phyloP scores from a whole-genome alignment of 805 yeast genomes.

The Nakazawaea pomicola region DNA sequence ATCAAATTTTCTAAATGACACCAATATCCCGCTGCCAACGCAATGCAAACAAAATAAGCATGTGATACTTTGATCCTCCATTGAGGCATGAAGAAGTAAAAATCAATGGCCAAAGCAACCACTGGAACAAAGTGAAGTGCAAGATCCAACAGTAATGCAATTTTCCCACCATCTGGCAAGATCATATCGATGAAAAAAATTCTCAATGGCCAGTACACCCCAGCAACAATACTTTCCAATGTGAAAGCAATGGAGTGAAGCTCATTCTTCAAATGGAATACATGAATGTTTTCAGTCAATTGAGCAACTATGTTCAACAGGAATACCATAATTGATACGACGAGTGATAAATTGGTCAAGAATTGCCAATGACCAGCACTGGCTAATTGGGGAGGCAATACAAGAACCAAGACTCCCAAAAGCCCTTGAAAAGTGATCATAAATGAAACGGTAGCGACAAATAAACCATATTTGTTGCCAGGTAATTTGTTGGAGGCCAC shows the following conservation, averaged over 20 bases:
- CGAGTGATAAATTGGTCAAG: slow-evolving; percentile 60
- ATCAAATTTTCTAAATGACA: slow-evolving; percentile 42
- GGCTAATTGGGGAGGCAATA: slow-evolving; percentile 44
- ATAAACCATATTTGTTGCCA: slow-evolving; percentile 3
- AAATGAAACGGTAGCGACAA: slow-evolving; percentile 3
- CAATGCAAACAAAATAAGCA: slow-evolving; percentile 35
- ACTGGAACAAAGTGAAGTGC: slow-evolving; percentile 59
- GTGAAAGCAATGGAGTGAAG: slow-evolving; percentile 52
- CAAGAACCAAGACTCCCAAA: slow-evolving; percentile 13
- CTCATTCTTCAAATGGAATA: slow-evolving; percentile 32
- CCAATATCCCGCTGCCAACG: slow-evolving; percentile 49
- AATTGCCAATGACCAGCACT: slow-evolving; percentile 70
- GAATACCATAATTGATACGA: slow-evolving; percentile 39
- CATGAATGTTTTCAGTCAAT: slow-evolving; percentile 18
- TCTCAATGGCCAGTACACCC: slow-evolving; percentile 66
- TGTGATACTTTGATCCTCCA: slow-evolving; percentile 30
- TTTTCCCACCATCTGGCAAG: slow-evolving; percentile 27
- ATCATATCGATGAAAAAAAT: slow-evolving; percentile 47
- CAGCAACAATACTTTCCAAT: slow-evolving; percentile 55
- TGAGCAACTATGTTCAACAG: slow-evolving; percentile 34
- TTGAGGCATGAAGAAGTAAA: slow-evolving; percentile 44
- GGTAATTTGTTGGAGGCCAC: slow-evolving; percentile 1
- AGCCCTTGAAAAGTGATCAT: slow-evolving; percentile 4
- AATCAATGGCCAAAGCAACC: slow-evolving; percentile 46
- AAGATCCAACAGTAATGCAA: slow-evolving; percentile 50